phyloP scores from a whole-genome alignment of 805 yeast species.

The Candida krabiensis region DNA sequence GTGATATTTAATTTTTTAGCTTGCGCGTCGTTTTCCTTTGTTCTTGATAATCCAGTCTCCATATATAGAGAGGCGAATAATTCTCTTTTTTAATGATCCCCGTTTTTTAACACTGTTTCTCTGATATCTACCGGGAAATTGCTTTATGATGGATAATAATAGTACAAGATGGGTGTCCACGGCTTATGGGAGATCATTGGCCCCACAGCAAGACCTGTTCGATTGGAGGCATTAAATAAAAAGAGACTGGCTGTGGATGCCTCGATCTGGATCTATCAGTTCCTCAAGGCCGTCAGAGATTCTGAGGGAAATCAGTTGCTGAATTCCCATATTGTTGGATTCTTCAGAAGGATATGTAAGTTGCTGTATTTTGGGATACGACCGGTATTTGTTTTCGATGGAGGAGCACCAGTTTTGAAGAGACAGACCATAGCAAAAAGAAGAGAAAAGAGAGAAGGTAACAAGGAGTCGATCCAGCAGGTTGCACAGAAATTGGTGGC shows the following conservation, averaged over 20 bases:
- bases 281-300: conserved; percentile 91
- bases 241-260: conserved; percentile 93
- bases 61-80: too few relatives aligned
- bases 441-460: conserved; percentile 70
- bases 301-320: conserved; percentile 72
- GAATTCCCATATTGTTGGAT: conserved; percentile 92
- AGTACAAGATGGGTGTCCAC: conserved; percentile 81
- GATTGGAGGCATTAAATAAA: conserved; percentile 79
- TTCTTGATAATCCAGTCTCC: too few relatives aligned
- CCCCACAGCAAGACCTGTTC: conserved; percentile 87
- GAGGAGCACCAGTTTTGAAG: conserved; percentile 87
- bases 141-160: not conserved
- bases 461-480: conserved; percentile 62
- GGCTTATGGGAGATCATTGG: conserved; percentile 91
- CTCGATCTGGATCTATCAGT: conserved; percentile 97
- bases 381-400: conserved; percentile 94
- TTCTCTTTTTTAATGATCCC: too few relatives aligned
- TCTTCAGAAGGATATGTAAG: conserved; percentile 90
- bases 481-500: conserved; percentile 84
- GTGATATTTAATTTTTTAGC: conserved; percentile 1
- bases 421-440: conserved; percentile 73
- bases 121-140: too few relatives aligned
- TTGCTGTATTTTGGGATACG: conserved; percentile 79
- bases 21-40: not conserved
- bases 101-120: too few relatives aligned